phyloP scores from a whole-genome alignment of 345 rosid species.

The Draba incana region DNA sequence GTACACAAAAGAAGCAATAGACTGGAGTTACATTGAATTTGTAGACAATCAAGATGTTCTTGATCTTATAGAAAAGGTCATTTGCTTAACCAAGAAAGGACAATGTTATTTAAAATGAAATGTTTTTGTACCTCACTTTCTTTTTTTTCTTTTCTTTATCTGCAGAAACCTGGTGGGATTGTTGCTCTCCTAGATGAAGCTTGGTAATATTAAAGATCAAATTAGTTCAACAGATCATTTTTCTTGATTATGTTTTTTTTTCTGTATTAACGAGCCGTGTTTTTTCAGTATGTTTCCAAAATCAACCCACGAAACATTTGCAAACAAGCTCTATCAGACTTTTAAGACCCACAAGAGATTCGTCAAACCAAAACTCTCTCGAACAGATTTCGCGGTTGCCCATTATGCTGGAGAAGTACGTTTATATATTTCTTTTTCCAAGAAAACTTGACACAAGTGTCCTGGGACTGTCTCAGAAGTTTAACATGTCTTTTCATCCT shows the following conservation, averaged over 20 bases:
- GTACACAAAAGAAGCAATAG: conserved; percentile 88
- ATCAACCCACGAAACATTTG: conserved; percentile 96
- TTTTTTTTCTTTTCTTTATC: conserved; percentile 1
- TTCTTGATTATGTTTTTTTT: conserved; percentile 19
- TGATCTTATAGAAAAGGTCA: conserved; percentile 93
- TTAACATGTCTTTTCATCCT: conserved; percentile 7
- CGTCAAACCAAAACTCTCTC: conserved; percentile 92
- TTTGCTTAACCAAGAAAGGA: conserved; percentile 6
- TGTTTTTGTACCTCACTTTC: neutral
- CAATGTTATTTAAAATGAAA: neutral
- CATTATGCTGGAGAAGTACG: conserved; percentile 98
- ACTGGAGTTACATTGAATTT: conserved; percentile 98
- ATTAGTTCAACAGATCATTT: neutral
- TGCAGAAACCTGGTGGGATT: conserved; percentile 86
- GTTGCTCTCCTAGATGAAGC: conserved; percentile 89
- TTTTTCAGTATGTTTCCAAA: conserved; percentile 95
- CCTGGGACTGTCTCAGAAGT: conserved; percentile 3
- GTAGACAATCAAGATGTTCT: conserved; percentile 97
- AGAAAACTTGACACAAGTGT: neutral
- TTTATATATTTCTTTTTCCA: conserved; percentile 5
- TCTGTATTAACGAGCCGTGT: conserved; percentile 19
- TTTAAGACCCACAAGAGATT: conserved; percentile 86
- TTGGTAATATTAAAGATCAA: conserved; percentile 50
- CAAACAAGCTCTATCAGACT: conserved; percentile 95
- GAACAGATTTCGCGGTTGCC: conserved; percentile 85